Conservation (phyloP, 1,139 yeast species). For the Debaryomycetaceae sp. region DNA sequence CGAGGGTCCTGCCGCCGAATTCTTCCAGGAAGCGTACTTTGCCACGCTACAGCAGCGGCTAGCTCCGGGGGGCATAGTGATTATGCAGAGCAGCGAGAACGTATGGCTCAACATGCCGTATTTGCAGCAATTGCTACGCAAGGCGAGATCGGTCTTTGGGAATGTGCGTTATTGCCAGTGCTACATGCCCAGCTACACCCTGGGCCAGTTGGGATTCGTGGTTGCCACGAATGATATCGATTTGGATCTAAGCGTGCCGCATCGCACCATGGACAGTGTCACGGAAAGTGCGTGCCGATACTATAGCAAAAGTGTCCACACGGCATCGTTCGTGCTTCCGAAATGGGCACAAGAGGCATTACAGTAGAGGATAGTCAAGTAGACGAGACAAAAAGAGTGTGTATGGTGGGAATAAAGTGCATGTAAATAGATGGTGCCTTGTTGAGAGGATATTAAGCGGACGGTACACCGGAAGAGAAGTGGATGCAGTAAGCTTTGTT, state of each 20-base stretch:
- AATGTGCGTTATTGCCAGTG: conserved; percentile 75
- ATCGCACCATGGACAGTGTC: conserved; percentile 31
- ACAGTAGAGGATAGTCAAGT: conserved; percentile 1
- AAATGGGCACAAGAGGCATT: conserved; percentile 58
- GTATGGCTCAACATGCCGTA: conserved; percentile 79
- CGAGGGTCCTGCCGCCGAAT: conserved; percentile 95
- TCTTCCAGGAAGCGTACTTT: conserved; percentile 79
- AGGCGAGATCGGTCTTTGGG: conserved; percentile 64
- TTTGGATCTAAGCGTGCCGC: conserved; percentile 44
- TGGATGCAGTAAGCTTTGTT: too few relatives aligned
- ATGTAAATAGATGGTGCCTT: too few relatives aligned
- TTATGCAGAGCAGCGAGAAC: conserved; percentile 87
- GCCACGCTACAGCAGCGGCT: conserved; percentile 59
- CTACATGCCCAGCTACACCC: conserved; percentile 92
- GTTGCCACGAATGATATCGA: conserved; percentile 58
- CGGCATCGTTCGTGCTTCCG: conserved; percentile 76
- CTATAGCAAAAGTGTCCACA: conserved; percentile 65
- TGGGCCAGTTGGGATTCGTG: conserved; percentile 87
- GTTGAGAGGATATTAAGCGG: too few relatives aligned
- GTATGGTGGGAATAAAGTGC: background rate
- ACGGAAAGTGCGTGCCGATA: conserved; percentile 53
- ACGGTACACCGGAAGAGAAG: too few relatives aligned
- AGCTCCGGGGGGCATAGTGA: conserved; percentile 61
- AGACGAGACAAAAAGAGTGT: background rate
- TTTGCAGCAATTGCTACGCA: conserved; percentile 45